Evolutionary conservation across 179 eudicot genomes (phyloP), one percentile per base, ranked within the genome.

Genomic region (Beta corolliflora): DNA sequence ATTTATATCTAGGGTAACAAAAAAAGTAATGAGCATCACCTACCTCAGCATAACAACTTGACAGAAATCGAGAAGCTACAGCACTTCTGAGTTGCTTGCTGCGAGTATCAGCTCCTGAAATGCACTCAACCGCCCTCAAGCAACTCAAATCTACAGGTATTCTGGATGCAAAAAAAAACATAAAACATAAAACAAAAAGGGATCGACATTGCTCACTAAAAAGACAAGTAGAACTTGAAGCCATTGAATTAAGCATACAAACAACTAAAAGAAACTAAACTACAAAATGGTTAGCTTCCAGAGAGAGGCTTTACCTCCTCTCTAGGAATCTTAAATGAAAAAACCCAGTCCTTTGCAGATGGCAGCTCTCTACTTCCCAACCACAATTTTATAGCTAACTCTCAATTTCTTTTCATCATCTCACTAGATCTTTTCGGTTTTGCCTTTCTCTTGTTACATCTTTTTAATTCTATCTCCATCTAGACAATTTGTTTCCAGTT

Each of bases 31-130:
- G 36, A 52, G 52, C 52, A 5, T 48, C 60, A 78, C 69, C 61
- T 88, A 95, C 98, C 98, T 90, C 85, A 71, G 86, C 81, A 77
- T 93, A 91, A 85, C 92, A 91, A 53, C 82, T 79, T 78, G 78
- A 61, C 29, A 95, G 97, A 79, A 92, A 77, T 53, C 88, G 86
- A 78, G 79, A 89, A 52, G 98, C 94, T 66, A 93, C 83, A 41
- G 79, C 80, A 78, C 92, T 88, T 72, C 93, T 85, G 5, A 95
- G 92, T 46, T 92, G 93, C 86, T 90, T 93, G 81, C 92, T 91
- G 58, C 93, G 94, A 76, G 76, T 75, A 87, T 91, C 88, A 66
- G 87, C 90, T 76, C 92, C 91, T 9, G 85, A 76, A 56, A 95
- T 88, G 80, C 91, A 86, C 76, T 91, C 97, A 61, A 95, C 85